Conservation (phyloP, 371 early-diverging fungal genomes). For the Mucor piriformis region DNA sequence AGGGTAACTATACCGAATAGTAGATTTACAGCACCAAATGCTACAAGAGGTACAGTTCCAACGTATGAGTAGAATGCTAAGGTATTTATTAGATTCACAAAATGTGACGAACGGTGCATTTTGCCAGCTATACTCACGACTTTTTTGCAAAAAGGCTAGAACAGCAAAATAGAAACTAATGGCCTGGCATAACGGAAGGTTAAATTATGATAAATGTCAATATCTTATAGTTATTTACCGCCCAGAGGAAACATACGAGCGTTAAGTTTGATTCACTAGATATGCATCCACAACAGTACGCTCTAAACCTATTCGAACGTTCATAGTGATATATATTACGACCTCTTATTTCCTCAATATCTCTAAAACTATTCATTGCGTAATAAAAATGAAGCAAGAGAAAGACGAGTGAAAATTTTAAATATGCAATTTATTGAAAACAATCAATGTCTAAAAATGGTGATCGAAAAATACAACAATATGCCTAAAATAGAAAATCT, state of each 20-base stretch:
- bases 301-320: slow-evolving; percentile 9
- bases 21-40: slow-evolving; percentile 37
- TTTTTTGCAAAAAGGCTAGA: slow-evolving; percentile 31
- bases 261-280: slow-evolving; percentile 17
- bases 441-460: slow-evolving; percentile 18
- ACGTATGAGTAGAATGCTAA: slow-evolving; percentile 40
- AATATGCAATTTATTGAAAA: slow-evolving; percentile 9
- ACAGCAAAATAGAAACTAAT: slow-evolving; percentile 40
- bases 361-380: background rate
- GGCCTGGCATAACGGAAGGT: slow-evolving; percentile 8
- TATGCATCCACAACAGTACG: slow-evolving; percentile 38
- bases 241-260: slow-evolving; percentile 34
- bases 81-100: background rate
- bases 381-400: background rate
- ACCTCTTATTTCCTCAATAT: background rate
- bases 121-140: slow-evolving; percentile 34
- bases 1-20: slow-evolving; percentile 30
- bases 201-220: background rate
- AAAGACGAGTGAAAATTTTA: background rate
- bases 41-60: slow-evolving; percentile 19
- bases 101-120: no score
- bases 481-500: slow-evolving; percentile 13
- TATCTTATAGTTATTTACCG: slow-evolving; percentile 20
- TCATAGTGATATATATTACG: slow-evolving; percentile 4
- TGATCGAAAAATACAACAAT: slow-evolving; percentile 5